Base-by-base conservation (phyloP, 192 early-diverging fungal species). In the Radiomyces spectabilis region DNA sequence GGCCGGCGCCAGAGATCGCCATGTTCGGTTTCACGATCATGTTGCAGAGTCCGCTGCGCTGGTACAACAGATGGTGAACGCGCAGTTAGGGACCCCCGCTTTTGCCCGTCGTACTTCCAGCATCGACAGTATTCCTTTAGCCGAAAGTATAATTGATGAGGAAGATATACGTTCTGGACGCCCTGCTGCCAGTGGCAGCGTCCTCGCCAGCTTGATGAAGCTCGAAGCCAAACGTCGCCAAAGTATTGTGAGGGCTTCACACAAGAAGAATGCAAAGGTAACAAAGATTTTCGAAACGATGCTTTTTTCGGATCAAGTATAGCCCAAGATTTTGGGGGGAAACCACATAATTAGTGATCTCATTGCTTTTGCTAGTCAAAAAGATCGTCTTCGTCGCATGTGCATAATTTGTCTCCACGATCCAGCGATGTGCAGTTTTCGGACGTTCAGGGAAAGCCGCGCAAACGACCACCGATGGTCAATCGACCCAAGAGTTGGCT, bases 21-120 rank as follows among this genome's bases (percentile, higher is more conserved):
- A 66, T 60, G 53, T 41, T 27, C 16, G 53, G 3, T 66, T 60
- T 49, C 57, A 33, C 42, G 52, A 66, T 35, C 64, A 60, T 51
- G 29, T 66, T 1, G 57, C 57, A 19, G 57, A 66, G 56, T 59
- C 64, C 1, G 57, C 57, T 3, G 52, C 64, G 18, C 30, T 66
- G 26, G 57, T 66, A 4, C 40, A 66, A 12, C 57, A 53, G 16
- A 56, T 66, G 52, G 32, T 66, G 21, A 53, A 32, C 26, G 31
- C 27, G 12, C 31, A 31, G 47, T 43, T 26, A 18, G 29, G 43
- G 32, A 16, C 41, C 25, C 41, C 10, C 32, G 2, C 24, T 25
- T 31, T n/a, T n/a, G n/a, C n/a, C n/a, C n/a, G n/a, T n/a, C n/a
- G n/a, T n/a, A n/a, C n/a, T n/a, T n/a, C n/a, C n/a, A n/a, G n/a